Conservation (phyloP, 78 protist genomes). For the Chrysochromulina parva region DNA sequence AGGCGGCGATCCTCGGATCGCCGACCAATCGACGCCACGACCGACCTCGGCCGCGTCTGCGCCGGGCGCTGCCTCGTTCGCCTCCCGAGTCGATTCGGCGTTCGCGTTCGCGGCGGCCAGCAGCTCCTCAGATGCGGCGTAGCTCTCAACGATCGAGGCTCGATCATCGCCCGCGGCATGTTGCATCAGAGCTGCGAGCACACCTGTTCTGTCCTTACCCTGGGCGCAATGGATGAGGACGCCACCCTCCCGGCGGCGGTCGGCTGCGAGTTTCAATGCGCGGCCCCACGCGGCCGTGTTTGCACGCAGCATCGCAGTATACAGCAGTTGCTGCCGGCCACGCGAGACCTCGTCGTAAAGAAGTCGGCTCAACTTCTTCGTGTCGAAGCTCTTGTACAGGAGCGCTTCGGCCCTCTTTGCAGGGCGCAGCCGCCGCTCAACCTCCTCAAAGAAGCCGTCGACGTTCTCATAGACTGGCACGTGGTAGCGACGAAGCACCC, state of each 20-base stretch:
- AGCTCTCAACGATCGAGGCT: not conserved
- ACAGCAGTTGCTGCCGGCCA: not conserved
- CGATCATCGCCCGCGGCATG: slow-evolving; percentile 7
- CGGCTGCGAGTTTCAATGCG: not conserved
- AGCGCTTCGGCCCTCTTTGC: not conserved
- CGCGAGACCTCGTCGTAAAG: not conserved
- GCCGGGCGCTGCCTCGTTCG: too few relatives aligned
- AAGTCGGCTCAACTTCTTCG: not conserved
- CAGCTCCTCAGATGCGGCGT: not conserved
- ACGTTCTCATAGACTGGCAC: not conserved
- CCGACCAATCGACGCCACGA: not conserved
- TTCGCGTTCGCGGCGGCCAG: not conserved
- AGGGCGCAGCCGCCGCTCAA: not conserved
- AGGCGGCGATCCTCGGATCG: not conserved
- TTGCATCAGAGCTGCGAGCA: slow-evolving; percentile 27
- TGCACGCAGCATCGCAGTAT: not conserved
- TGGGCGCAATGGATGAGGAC: slow-evolving; percentile 47
- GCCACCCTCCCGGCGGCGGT: not conserved
- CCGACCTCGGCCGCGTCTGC: not conserved
- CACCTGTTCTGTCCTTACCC: slow-evolving; percentile 63
- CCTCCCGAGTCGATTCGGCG: too few relatives aligned
- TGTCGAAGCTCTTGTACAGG: not conserved
- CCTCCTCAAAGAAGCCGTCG: not conserved
- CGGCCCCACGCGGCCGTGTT: not conserved
- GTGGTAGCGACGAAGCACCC: not conserved